A percentile compares a stretch with the other conserved stretches of the same genome.
These are phyloP conservation scores for Tolypocladium nubicola DNA, from an alignment of 2,329 filamentous ascomycete species.

Conservation along the genomic window DNA sequence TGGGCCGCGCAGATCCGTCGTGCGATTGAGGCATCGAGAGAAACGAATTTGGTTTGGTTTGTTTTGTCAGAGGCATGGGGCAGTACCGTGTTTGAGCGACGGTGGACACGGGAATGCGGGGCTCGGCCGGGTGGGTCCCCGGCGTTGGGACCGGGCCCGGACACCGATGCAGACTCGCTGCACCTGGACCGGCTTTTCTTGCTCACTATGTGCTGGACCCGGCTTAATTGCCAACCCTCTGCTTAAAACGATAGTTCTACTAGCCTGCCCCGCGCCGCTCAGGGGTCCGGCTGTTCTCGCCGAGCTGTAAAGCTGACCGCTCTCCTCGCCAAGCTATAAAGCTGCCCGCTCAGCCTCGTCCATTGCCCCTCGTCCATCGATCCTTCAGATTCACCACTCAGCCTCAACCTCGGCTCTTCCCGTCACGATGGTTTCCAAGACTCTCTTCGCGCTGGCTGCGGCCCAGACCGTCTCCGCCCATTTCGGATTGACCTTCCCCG, in stretches of 20 bases:
- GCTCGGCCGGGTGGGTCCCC: not conserved
- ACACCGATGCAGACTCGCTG: not conserved
- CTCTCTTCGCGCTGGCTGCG: constrained; percentile 22
- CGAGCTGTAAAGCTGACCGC: not conserved
- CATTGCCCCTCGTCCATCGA: not conserved
- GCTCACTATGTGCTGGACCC: not conserved
- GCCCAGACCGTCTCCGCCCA: constrained; percentile 32
- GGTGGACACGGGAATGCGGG: not conserved
- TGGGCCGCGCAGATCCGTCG: not conserved
- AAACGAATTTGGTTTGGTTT: not conserved
- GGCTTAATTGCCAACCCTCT: no score
- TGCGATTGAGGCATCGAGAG: not conserved
- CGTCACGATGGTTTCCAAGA: constrained; percentile 19
- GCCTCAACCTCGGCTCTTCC: not conserved
- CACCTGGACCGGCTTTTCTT: not conserved
- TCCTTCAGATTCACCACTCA: not conserved
- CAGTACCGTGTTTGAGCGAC: not conserved
- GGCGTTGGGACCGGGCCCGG: not conserved
- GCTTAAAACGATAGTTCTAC: not conserved
- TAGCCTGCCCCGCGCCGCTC: not conserved
- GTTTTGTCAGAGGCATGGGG: not conserved
- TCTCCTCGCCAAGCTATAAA: not conserved
- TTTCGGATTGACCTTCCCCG: constrained; percentile 36
- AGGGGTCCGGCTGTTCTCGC: not conserved
- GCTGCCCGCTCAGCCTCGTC: not conserved